Base-by-base conservation (phyloP, 1,284 basidiomycete genomes). In the Irpex lacteus region DNA sequence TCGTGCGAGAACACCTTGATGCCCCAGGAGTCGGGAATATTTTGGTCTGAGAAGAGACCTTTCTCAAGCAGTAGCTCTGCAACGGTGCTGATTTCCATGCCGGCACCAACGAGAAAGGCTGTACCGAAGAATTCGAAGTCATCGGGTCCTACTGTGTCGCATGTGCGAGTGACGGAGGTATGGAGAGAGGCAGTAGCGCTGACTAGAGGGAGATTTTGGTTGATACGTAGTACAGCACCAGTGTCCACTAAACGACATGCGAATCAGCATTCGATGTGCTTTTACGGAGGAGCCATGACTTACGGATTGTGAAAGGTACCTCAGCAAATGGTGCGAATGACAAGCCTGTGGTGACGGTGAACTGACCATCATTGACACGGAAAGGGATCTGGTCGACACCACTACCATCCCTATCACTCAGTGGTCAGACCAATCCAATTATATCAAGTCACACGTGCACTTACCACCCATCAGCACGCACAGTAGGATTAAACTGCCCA, bases 61-160 rank as follows among this genome's bases (percentile, higher is more conserved):
- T 62, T 54, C 32, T 62, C 58, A 32, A 63, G 32, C 5, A 54
- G 32, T 18, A 65, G 61, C 9, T 65, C 34, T 15, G 61, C 61
- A 13, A 59, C 61, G 7, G 59, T 50, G 47, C 64, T 59, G 7
- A 65, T 32, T n/a, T 57, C 47, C 19, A 65, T 8, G n/a, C 57
- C 61, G 3, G 64, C 57, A 44, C 61, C 64, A 38, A 65, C 61
- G 34, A 50, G 19, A 36, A 65, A 65, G 7, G 64, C 64, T 8
- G 58, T 55, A 11, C 50, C 26, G 37, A 65, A 65, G n/a, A 61
- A 62, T 40, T 65, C 64, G 40, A 60, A 65, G 53, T 65, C 64
- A 21, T 62, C 64, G 8, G 56, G 40, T 5, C 64, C 61, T 40
- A 62, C 49, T 21, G 64, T 52, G 7, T 58, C 19, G 53, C 64